Base-by-base conservation (phyloP, 345 rosid genomes). In the Viola odorata region DNA sequence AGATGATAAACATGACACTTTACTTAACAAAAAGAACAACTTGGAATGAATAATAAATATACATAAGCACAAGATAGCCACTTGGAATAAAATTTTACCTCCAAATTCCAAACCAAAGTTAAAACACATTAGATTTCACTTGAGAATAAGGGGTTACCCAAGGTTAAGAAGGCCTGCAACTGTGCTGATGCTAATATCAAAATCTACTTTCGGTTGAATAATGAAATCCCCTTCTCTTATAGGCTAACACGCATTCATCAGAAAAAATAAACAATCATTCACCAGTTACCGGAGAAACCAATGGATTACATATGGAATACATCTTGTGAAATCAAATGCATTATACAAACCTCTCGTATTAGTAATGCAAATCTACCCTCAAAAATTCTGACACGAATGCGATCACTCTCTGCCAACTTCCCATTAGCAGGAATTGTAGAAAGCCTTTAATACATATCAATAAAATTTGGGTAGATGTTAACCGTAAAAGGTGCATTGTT, bases 161-260 rank as follows among this genome's bases (percentile, higher is more conserved):
- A 95, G 99, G 72, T 88, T 91, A 60, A 91, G 92, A 73, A 95
- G 99, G 60, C 99, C 99, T 36, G 91, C 89, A 68, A 95, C 99
- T 16, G 99, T 95, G 76, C 89, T 88, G 66, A 86, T 81, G 79
- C 99, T 88, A 61, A 95, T 95, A 80, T 91, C 99, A 55, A 95
- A 95, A 76, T 91, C 99, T 65, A 95, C 99, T 82, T 95, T 95
- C 23, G 97, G 99, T 75, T 95, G 99, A 77, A 95, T 88, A 75
- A 95, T 91, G 83, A 91, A 91, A 77, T 91, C 84, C 68, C 99
- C 99, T 85, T 95, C 99, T 81, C 96, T 82, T 50, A 95, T 88
- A 40, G 99, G 99, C 99, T 95, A 63, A 55, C 60, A 78, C 14
- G 76, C 61, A 62, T 61, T 39, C 8, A 68, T 40, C 63, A 60